Evolutionary conservation across 148 eudicot genomes (phyloP).

Genomic region (Nyssa sinensis): DNA sequence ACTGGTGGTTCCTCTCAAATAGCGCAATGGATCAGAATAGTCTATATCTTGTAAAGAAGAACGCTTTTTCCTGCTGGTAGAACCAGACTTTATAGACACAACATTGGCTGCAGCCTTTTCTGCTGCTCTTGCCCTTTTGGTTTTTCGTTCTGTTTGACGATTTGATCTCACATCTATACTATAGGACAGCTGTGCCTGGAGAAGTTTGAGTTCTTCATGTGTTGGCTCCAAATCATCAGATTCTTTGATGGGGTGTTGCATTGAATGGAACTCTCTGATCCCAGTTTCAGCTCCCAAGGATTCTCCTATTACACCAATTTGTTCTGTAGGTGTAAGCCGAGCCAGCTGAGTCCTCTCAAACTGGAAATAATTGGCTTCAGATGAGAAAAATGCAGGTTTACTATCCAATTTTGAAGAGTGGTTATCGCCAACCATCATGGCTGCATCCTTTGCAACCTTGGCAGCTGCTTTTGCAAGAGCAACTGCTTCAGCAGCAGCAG

Average conservation of each 20-base stretch:
- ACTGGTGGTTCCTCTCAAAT: slow-evolving; percentile 61
- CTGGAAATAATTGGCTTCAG: slow-evolving; percentile 31
- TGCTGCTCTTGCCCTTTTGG: slow-evolving; percentile 67
- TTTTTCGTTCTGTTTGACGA: slow-evolving; percentile 78
- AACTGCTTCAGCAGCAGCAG: slow-evolving; percentile 89
- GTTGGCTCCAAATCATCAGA: slow-evolving; percentile 60
- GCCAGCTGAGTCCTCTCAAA: slow-evolving; percentile 27
- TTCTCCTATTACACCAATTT: slow-evolving; percentile 21
- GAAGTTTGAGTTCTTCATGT: slow-evolving; percentile 61
- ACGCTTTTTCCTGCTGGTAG: slow-evolving; percentile 51
- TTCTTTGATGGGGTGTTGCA: slow-evolving; percentile 25
- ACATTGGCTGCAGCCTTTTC: slow-evolving; percentile 56
- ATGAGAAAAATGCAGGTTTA: slow-evolving; percentile 16
- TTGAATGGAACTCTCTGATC: slow-evolving; percentile 26
- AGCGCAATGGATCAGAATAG: slow-evolving; percentile 71
- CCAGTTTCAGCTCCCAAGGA: slow-evolving; percentile 25
- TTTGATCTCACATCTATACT: slow-evolving; percentile 69
- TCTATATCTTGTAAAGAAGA: slow-evolving; percentile 53
- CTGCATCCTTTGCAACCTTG: slow-evolving; percentile 71
- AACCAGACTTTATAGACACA: slow-evolving; percentile 52
- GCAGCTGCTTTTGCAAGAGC: slow-evolving; percentile 89
- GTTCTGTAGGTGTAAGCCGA: slow-evolving; percentile 30
- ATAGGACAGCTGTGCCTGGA: slow-evolving; percentile 49
- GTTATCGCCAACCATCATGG: slow-evolving; percentile 39
- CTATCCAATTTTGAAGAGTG: slow-evolving; percentile 26